Base-by-base conservation (phyloP, 257 asterid genomes). In the Penstemon newberryi region DNA sequence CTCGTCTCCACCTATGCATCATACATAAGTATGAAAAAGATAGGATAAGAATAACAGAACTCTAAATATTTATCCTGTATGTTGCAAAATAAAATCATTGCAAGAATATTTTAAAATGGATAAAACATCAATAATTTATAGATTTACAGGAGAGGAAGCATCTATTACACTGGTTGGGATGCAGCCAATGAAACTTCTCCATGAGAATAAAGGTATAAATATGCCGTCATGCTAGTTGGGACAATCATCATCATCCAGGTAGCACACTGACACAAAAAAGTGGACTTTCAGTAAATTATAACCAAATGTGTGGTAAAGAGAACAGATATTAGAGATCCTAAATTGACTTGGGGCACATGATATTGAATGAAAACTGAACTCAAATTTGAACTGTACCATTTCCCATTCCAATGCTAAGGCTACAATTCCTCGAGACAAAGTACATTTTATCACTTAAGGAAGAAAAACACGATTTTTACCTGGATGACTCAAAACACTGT, bases 131-230 rank as follows among this genome's bases (percentile, higher is more conserved):
- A 63, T 60, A 66, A 60, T 68, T 40, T 73, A 56, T 49, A 76
- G 70, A 60, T 68, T 40, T 73, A 56, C 44, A 76, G 70, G 75
- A 88, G 79, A 85, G 82, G 99, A 85, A 84, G 88, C 95, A 94
- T 94, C 99, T 94, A 94, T 91, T 94, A 94, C 99, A 94, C 99
- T 86, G 99, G 99, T 94, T 94, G 99, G 78, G 83, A 94, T 70
- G 99, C 99, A 69, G 99, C 97, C 86, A 94, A 81, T 40, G 92
- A 70, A 73, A 89, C 96, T 84, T 91, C 99, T 75, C 99, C 99
- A 18, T 91, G 93, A 69, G 99, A 91, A 76, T 94, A 91, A 69
- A 94, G 96, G 80, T 94, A 91, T 40, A 94, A 84, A 78, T 91
- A 94, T 7, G 99, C 87, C 0, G 98, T 94, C 99, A 91, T 91